These are phyloP conservation scores for Cytospora schulzeri DNA, from an alignment of 2,329 filamentous ascomycete genomes.

Conservation along the genomic window DNA sequence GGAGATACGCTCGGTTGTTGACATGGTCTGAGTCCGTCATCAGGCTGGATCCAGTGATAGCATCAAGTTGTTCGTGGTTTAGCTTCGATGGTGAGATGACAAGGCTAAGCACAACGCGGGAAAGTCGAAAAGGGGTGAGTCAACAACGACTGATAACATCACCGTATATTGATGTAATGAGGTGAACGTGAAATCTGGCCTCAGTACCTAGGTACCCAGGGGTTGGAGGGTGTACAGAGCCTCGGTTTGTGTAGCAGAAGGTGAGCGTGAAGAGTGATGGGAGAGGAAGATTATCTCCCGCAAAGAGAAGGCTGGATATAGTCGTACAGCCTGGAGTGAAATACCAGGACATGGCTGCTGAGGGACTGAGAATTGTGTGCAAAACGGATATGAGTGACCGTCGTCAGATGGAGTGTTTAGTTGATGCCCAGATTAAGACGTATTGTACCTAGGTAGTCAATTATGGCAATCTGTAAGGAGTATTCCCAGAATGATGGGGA, in stretches of 20 bases:
- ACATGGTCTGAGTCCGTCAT: background rate
- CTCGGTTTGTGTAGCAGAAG: background rate
- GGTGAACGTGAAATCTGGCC: background rate
- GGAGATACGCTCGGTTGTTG: background rate
- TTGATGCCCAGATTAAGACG: too few species aligned
- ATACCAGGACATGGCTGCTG: background rate
- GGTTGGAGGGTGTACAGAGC: background rate
- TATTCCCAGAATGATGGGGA: too few species aligned
- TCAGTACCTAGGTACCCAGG: too few species aligned
- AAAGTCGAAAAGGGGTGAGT: background rate
- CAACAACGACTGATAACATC: background rate
- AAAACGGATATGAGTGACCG: background rate
- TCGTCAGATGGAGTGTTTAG: background rate
- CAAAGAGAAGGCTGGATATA: background rate
- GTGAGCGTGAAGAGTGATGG: background rate
- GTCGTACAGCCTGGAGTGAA: too few species aligned
- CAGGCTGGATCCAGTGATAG: background rate
- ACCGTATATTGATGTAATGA: background rate
- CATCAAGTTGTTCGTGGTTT: background rate
- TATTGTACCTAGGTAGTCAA: too few species aligned
- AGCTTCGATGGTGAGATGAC: background rate
- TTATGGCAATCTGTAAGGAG: too few species aligned
- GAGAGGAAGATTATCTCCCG: background rate
- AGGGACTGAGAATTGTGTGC: background rate
- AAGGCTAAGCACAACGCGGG: background rate